These are phyloP conservation scores for Coccomyxa sp. DNA, from an alignment of 139 green algal species.

Conservation along the genomic window DNA sequence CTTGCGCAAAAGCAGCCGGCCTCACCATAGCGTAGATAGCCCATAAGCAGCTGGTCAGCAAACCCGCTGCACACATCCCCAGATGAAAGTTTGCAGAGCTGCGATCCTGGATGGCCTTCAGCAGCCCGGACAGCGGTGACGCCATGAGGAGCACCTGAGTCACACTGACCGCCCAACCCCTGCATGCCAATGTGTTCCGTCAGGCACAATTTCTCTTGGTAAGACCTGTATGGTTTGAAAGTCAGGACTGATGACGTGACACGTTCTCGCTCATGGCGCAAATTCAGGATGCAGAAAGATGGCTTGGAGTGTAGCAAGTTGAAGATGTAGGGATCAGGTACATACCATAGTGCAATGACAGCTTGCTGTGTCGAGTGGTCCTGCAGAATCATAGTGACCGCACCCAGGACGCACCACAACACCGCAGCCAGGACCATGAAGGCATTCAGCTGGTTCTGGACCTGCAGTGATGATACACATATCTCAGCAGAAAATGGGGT, in stretches of 20 bases:
- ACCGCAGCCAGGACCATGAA: conserved; percentile 3
- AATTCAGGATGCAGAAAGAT: no score
- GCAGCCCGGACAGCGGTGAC: conserved; percentile 6
- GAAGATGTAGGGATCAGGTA: neutral
- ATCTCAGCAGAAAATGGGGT: no score
- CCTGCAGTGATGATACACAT: no score
- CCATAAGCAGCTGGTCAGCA: conserved; percentile 11
- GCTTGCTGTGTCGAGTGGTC: neutral
- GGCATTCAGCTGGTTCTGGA: conserved; percentile 9
- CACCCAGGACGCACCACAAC: neutral
- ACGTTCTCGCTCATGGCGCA: neutral
- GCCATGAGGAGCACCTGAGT: conserved; percentile 11
- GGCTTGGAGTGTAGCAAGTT: no score
- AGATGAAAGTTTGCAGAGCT: conserved; percentile 17
- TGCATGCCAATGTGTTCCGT: no score
- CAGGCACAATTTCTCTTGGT: no score
- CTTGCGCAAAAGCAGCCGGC: no score
- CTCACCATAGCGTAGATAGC: conserved; percentile 10
- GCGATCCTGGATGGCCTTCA: conserved; percentile 3
- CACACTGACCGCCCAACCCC: conserved; percentile 11
- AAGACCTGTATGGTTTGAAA: neutral
- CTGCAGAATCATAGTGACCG: conserved; percentile 7
- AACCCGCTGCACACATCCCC: conserved; percentile 8
- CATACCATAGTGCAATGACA: neutral
- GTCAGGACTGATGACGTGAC: no score